A percentile compares a stretch with the other conserved stretches of the same genome.
phyloP scores from a whole-genome alignment of 768 basidiomycete genomes.

The Pisolithus albus region DNA sequence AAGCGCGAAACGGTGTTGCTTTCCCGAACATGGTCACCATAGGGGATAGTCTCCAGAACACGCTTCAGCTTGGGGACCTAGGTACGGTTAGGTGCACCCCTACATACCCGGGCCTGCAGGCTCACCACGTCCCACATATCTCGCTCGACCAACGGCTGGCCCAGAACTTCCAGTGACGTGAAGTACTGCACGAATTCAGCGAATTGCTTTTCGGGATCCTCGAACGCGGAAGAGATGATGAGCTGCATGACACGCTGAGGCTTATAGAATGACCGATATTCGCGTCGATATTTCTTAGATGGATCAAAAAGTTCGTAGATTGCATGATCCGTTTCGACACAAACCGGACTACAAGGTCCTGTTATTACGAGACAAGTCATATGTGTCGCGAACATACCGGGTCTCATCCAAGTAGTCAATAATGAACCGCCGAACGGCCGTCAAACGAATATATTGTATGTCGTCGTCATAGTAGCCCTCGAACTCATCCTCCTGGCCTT shows the following conservation, averaged over 20 bases:
- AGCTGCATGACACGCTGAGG: constrained; percentile 47
- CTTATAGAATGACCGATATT: constrained; percentile 43
- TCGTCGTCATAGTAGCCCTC: constrained; percentile 27
- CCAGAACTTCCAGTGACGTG: constrained; percentile 11
- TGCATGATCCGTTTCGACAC: constrained; percentile 55
- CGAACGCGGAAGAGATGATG: constrained; percentile 27
- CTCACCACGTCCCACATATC: constrained; percentile 26
- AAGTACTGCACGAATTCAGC: constrained; percentile 32
- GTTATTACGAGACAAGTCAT: neutral
- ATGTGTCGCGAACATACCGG: constrained; percentile 38
- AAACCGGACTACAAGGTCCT: constrained; percentile 44
- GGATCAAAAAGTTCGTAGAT: constrained; percentile 56
- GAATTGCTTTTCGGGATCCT: constrained; percentile 24
- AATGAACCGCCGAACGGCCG: constrained; percentile 39
- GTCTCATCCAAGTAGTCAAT: constrained; percentile 45
- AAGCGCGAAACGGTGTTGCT: constrained; percentile 17
- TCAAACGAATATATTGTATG: constrained; percentile 38
- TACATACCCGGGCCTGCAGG: neutral
- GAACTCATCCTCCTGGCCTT: constrained; percentile 49
- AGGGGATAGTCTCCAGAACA: constrained; percentile 17
- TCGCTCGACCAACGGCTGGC: constrained; percentile 10
- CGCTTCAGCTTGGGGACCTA: constrained; percentile 17
- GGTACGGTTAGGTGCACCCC: neutral
- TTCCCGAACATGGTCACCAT: constrained; percentile 14
- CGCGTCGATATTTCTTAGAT: constrained; percentile 34